These are phyloP conservation scores for Cyberlindnera japonica DNA, from an alignment of 805 yeast species.

Conservation along the genomic window DNA sequence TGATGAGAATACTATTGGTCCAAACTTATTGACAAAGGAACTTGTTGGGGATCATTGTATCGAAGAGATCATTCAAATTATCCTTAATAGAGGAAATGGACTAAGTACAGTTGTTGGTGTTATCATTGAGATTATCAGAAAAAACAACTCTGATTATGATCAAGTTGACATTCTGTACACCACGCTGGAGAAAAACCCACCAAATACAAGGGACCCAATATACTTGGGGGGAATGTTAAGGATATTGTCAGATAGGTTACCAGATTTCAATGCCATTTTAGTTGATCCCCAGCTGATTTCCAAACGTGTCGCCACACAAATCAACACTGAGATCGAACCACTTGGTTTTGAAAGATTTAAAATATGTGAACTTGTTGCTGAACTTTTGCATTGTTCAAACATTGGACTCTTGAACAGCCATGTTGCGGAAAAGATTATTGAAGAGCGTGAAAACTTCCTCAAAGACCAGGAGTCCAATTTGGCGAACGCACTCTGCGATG, in stretches of 20 bases:
- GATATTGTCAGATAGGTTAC: conserved; percentile 63
- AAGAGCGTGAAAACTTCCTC: conserved; percentile 68
- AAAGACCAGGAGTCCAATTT: conserved; percentile 25
- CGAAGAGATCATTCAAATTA: conserved; percentile 60
- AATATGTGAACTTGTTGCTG: conserved; percentile 90
- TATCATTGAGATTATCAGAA: conserved; percentile 87
- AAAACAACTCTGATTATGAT: conserved; percentile 95
- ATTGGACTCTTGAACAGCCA: conserved; percentile 86
- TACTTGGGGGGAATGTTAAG: conserved; percentile 80
- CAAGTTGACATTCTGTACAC: conserved; percentile 72
- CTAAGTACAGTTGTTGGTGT: conserved; percentile 89
- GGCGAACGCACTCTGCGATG: conserved; percentile 29
- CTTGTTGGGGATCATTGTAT: conserved; percentile 69
- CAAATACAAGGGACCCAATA: conserved; percentile 85
- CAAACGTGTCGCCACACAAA: conserved; percentile 37
- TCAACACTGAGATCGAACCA: conserved; percentile 64
- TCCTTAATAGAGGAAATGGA: conserved; percentile 70
- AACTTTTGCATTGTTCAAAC: conserved; percentile 90
- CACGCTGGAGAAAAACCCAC: conserved; percentile 79
- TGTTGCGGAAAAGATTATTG: conserved; percentile 61
- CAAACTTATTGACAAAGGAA: conserved; percentile 85
- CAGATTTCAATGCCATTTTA: conserved; percentile 50
- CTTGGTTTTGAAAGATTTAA: conserved; percentile 92
- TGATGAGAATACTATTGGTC: conserved; percentile 80
- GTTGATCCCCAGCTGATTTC: conserved; percentile 17